phyloP scores from a whole-genome alignment of 306 rosid species.

The Vigna unguiculata region DNA sequence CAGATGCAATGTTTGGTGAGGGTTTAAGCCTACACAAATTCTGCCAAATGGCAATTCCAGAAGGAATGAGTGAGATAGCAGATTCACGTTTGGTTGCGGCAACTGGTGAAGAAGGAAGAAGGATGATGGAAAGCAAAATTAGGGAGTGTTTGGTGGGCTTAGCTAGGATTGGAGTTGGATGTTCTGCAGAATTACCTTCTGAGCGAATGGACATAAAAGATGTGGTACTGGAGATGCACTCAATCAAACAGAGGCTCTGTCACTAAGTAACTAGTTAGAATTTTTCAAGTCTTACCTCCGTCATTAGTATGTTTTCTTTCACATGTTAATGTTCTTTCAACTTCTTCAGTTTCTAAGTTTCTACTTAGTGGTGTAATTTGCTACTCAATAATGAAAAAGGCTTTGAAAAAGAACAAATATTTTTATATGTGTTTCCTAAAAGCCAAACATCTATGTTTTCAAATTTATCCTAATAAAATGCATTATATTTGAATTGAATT shows the following conservation, averaged over 20 bases:
- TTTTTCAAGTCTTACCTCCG: too few relatives aligned
- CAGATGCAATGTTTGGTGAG: constrained; percentile 39
- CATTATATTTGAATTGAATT: too few relatives aligned
- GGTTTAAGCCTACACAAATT: constrained; percentile 19
- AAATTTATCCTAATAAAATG: too few relatives aligned
- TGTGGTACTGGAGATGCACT: constrained; percentile 34
- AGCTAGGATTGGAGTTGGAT: constrained; percentile 46
- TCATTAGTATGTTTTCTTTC: too few relatives aligned
- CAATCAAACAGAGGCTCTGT: constrained; percentile 24
- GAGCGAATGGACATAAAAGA: constrained; percentile 34
- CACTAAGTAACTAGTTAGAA: neutral
- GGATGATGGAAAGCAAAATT: neutral
- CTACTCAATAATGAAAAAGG: too few relatives aligned
- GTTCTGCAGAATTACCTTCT: constrained; percentile 40
- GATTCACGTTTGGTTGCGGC: constrained; percentile 25
- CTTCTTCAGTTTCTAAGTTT: too few relatives aligned
- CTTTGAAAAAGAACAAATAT: too few relatives aligned
- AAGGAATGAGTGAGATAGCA: constrained; percentile 10
- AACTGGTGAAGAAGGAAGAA: neutral
- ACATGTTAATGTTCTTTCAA: too few relatives aligned
- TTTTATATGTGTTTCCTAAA: too few relatives aligned
- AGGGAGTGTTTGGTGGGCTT: constrained; percentile 34
- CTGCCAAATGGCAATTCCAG: constrained; percentile 31
- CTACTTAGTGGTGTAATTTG: too few relatives aligned
- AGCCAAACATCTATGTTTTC: too few relatives aligned